Percentiles rank a stretch among this genome's conserved stretches.
Conservation (phyloP, 2,329 filamentous ascomycete genomes). For the Pestalotiopsis sp. region DNA sequence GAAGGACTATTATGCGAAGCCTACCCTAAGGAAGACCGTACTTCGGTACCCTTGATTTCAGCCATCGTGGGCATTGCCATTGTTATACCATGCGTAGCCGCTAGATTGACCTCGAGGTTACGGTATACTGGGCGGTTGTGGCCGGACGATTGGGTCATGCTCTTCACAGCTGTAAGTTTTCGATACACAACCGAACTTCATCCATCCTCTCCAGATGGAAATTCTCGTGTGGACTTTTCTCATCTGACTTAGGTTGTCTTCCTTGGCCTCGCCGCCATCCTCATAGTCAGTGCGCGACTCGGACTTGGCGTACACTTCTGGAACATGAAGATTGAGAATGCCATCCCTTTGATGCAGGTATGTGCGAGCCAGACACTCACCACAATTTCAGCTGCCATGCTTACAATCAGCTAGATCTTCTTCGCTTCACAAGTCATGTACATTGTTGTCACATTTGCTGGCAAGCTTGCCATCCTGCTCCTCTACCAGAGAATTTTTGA, state of each 20-base stretch:
- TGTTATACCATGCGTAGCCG: neutral
- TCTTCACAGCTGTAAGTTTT: neutral
- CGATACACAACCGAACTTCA: no score
- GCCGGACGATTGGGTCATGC: neutral
- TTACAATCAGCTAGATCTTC: neutral
- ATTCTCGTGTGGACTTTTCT: neutral
- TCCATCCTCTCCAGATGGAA: no score
- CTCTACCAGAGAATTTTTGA: neutral
- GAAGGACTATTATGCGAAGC: neutral
- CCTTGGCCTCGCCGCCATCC: neutral
- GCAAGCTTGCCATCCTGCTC: neutral
- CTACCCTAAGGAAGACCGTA: neutral
- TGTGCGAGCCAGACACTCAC: neutral
- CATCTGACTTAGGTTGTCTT: neutral
- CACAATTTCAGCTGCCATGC: no score
- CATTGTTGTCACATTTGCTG: neutral
- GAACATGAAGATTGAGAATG: constrained; percentile 4
- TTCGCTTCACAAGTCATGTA: constrained; percentile 5
- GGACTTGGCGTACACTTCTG: neutral
- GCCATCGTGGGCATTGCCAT: neutral
- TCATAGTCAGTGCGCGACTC: constrained; percentile 2
- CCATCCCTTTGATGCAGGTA: neutral
- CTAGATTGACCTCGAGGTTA: neutral
- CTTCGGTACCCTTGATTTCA: neutral
- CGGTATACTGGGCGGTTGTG: neutral